These are phyloP conservation scores for Mollisia scopiformis DNA, from an alignment of 2,329 filamentous ascomycete genomes.

Conservation along the genomic window DNA sequence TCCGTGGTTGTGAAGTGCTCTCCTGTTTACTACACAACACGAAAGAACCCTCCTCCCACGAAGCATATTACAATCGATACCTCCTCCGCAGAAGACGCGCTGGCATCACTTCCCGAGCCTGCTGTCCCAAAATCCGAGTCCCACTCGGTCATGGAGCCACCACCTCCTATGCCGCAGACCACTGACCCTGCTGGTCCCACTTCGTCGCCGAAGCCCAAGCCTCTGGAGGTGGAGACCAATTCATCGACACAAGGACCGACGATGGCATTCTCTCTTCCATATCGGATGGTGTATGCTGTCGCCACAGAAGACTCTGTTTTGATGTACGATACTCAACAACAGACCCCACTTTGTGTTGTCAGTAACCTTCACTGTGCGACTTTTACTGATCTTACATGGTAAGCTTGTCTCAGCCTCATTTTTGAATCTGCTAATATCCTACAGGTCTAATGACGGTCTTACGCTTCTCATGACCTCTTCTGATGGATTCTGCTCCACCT, in stretches of 20 bases:
- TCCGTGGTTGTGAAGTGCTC: constrained; percentile 96
- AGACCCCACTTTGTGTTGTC: constrained; percentile 89
- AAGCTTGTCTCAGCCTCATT: constrained; percentile 43
- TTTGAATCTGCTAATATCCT: constrained; percentile 25
- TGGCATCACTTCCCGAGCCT: constrained; percentile 83
- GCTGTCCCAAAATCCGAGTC: constrained; percentile 56
- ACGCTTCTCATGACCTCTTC: constrained; percentile 95
- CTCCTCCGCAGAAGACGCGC: constrained; percentile 78
- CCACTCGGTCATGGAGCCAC: constrained; percentile 78
- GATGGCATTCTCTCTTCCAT: constrained; percentile 81
- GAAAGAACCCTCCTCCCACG: constrained; percentile 69
- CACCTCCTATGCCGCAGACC: constrained; percentile 58
- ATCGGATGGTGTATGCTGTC: constrained; percentile 94
- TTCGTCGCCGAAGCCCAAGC: constrained; percentile 48
- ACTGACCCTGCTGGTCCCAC: constrained; percentile 54
- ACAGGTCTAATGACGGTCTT: constrained; percentile 73
- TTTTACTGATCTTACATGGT: constrained; percentile 96
- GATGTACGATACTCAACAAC: constrained; percentile 96
- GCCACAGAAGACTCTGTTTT: constrained; percentile 95
- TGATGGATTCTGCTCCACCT: constrained; percentile 92
- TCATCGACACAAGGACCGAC: constrained; percentile 60
- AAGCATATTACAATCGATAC: constrained; percentile 96
- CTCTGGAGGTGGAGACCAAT: constrained; percentile 47
- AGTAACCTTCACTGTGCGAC: constrained; percentile 98
- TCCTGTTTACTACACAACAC: constrained; percentile 82